phyloP scores from a whole-genome alignment of 257 asterid species.

The Solanum appendiculatum region DNA sequence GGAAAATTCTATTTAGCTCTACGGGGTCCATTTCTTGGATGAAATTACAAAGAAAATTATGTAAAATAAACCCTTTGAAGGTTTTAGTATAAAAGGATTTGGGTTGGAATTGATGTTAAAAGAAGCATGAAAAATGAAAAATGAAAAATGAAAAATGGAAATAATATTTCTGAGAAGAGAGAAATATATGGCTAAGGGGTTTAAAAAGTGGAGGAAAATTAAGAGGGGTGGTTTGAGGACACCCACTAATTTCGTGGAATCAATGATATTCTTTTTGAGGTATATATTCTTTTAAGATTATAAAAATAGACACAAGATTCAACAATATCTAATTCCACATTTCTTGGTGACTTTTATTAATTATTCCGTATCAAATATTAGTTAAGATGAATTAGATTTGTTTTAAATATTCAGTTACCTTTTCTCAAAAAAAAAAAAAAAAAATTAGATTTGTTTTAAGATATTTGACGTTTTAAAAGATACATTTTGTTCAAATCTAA shows the following conservation, averaged over 20 bases:
- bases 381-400: not conserved
- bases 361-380: not conserved
- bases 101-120: not conserved
- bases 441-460: not conserved
- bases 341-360: not conserved
- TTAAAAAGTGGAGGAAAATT: not conserved
- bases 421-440: no score
- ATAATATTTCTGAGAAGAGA: not conserved
- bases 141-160: not conserved
- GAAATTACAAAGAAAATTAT: not conserved
- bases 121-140: not conserved
- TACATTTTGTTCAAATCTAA: not conserved
- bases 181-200: not conserved
- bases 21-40: constrained; percentile 16
- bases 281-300: not conserved
- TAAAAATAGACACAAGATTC: not conserved
- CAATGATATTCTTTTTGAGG: not conserved
- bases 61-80: not conserved
- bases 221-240: constrained; percentile 1
- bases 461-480: not conserved
- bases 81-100: not conserved
- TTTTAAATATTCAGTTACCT: no score
- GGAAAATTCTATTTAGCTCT: constrained; percentile 30
- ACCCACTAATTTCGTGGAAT: not conserved
- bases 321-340: not conserved